phyloP scores from a whole-genome alignment of 192 early-diverging fungal species.

The Podila clonocystis region DNA sequence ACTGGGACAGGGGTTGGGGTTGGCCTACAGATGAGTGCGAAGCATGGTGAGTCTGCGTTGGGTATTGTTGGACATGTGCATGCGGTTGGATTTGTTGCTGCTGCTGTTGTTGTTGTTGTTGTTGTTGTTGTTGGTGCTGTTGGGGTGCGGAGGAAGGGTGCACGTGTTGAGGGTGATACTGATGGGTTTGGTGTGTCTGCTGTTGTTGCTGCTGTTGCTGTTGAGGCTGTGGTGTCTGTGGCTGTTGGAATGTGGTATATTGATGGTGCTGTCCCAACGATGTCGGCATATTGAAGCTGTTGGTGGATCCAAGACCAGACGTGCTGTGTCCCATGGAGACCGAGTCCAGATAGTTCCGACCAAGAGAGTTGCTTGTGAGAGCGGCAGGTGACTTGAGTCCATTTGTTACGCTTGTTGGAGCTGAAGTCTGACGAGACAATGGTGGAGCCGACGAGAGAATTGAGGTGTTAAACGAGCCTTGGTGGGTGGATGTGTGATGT shows the following conservation, averaged over 20 bases:
- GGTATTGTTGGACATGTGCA: constrained; percentile 1
- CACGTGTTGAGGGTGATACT: too few species aligned
- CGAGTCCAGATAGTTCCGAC: constrained; percentile 28
- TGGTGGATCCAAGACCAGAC: constrained; percentile 26
- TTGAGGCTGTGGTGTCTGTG: constrained; percentile 18
- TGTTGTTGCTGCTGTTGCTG: background rate
- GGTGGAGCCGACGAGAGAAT: background rate
- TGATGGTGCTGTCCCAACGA: constrained; percentile 20
- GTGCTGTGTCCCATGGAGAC: constrained; percentile 15
- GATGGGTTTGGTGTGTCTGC: background rate
- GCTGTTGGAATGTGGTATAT: constrained; percentile 8
- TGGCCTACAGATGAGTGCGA: too few species aligned
- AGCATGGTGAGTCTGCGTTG: too few species aligned
- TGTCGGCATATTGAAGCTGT: constrained; percentile 17
- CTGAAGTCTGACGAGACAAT: constrained; percentile 28
- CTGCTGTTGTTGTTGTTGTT: too few species aligned
- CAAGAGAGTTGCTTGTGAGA: constrained; percentile 18
- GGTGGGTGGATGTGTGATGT: too few species aligned
- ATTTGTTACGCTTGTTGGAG: constrained; percentile 22
- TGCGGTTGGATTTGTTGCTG: constrained; percentile 21
- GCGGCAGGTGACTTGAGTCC: constrained; percentile 38
- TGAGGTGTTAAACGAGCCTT: too few species aligned
- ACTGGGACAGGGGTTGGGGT: too few species aligned
- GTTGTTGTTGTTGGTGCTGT: too few species aligned
- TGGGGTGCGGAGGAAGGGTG: too few species aligned